phyloP scores from a whole-genome alignment of 768 basidiomycete species.

The Filobasidium floriforme region DNA sequence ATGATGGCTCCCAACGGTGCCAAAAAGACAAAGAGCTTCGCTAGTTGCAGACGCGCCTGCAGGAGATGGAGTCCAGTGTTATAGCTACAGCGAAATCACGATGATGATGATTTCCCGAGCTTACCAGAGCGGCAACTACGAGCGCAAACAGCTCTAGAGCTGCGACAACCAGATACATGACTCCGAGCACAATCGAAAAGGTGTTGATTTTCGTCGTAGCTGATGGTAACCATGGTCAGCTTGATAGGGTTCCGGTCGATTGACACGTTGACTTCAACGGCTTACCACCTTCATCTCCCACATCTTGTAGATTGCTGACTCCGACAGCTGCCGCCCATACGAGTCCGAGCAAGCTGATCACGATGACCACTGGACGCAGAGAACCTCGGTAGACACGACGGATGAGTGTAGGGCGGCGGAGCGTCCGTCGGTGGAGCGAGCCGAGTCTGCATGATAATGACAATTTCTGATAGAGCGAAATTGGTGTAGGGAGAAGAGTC shows the following conservation, averaged over 20 bases:
- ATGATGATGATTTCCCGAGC: too few relatives aligned
- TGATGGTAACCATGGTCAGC: not conserved
- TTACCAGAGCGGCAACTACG: not conserved
- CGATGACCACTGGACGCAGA: not conserved
- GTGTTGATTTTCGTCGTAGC: not conserved
- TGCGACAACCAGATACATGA: not conserved
- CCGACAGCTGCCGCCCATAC: not conserved
- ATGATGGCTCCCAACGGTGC: conserved; percentile 33
- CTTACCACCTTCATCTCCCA: conserved; percentile 7
- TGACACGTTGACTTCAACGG: not conserved
- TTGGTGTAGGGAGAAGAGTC: too few relatives aligned
- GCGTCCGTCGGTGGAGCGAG: not conserved
- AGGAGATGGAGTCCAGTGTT: not conserved
- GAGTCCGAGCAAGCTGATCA: not conserved
- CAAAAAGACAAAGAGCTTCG: conserved; percentile 25
- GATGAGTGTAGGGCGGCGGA: conserved; percentile 2
- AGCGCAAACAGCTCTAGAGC: not conserved
- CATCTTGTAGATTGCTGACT: not conserved
- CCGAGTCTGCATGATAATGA: not conserved
- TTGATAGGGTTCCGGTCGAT: not conserved
- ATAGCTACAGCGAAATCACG: too few relatives aligned
- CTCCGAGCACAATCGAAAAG: not conserved
- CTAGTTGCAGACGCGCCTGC: conserved; percentile 30
- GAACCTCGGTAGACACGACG: conserved; percentile 1
- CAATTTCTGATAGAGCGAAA: too few relatives aligned